Base-by-base conservation (phyloP, 768 basidiomycete species). In the Xanthoconium purpureum region DNA sequence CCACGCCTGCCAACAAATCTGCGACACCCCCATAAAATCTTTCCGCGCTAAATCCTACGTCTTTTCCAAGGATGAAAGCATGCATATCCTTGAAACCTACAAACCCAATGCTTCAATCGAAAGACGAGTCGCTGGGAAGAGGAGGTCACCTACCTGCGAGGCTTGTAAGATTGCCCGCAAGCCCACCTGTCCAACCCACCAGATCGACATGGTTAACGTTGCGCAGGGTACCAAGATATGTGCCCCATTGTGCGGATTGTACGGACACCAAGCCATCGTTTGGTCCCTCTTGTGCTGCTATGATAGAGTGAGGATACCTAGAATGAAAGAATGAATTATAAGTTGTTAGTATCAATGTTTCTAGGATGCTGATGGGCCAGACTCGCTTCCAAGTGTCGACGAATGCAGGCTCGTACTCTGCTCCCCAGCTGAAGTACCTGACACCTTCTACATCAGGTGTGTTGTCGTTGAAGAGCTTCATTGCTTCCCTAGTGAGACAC, bases 381-480 rank as follows among this genome's bases (percentile, higher is more conserved):
- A 54, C 78, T 63, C 56, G 71, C 74, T 88, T 89, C 84, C 91
- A 97, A 0, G 93, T 89, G 72, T 98, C 95, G 44, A 98, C 85
- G 47, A 96, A 72, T 1, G 91, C 89, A 6, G 97, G 96, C 15
- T 88, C 82, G 66, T 94, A 94, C 13, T 80, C 80, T 3, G 97
- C 97, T 12, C 97, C 97, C 91, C 94, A 99, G 66, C 91, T 94
- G 63, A 91, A 96, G 72, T 99, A 99, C 60, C 83, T 80, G 52
- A 98, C 88, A 24, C 81, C 83, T 2, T 81, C 77, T 0, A 87
- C 80, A 63, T 98, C 87, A 0, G 91, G 89, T 0, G 91, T 91
- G 36, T 87, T 79, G 54, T 88, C 83, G 67, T 99, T 99, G 75
- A 99, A 99, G 49, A 79, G 72, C 36, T 80, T 80, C 96, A 98